Evolutionary conservation across 805 yeast species (phyloP).

Genomic region (Starmerella scarabaei): DNA sequence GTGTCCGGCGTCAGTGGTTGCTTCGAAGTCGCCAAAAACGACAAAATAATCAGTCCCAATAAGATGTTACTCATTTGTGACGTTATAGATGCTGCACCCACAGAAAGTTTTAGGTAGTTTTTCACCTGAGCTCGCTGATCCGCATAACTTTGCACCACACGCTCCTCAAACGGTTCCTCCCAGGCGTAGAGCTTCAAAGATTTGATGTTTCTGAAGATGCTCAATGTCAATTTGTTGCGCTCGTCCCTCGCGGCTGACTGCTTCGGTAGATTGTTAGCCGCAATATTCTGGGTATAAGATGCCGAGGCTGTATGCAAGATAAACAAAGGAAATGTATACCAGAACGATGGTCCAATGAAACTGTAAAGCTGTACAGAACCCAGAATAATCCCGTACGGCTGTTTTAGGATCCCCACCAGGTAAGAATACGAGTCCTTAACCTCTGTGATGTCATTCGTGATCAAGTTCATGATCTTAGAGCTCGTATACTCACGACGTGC

Average conservation of each 20-base stretch:
- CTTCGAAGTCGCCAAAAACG: slow-evolving; percentile 48
- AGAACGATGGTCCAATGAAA: slow-evolving; percentile 70
- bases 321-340: slow-evolving; percentile 75
- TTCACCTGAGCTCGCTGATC: slow-evolving; percentile 65
- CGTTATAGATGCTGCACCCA: slow-evolving; percentile 70
- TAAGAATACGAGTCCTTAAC: neutral
- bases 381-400: slow-evolving; percentile 24
- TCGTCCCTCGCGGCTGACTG: slow-evolving; percentile 52
- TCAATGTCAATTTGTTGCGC: slow-evolving; percentile 74
- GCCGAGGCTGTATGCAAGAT: slow-evolving; percentile 65
- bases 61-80: slow-evolving; percentile 23
- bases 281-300: slow-evolving; percentile 29
- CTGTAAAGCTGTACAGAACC: slow-evolving; percentile 60
- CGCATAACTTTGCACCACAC: slow-evolving; percentile 55
- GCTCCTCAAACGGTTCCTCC: slow-evolving; percentile 75
- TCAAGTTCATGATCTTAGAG: slow-evolving; percentile 83
- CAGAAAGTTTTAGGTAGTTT: slow-evolving; percentile 43
- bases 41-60: slow-evolving; percentile 38
- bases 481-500: slow-evolving; percentile 53
- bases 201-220: slow-evolving; percentile 76
- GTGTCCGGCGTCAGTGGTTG: slow-evolving; percentile 73
- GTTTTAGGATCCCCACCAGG: neutral
- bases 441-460: slow-evolving; percentile 35
- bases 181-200: slow-evolving; percentile 89
- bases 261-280: slow-evolving; percentile 34